These are phyloP conservation scores for Seiridium unicorne DNA, from an alignment of 2,329 filamentous ascomycete species.

Conservation along the genomic window DNA sequence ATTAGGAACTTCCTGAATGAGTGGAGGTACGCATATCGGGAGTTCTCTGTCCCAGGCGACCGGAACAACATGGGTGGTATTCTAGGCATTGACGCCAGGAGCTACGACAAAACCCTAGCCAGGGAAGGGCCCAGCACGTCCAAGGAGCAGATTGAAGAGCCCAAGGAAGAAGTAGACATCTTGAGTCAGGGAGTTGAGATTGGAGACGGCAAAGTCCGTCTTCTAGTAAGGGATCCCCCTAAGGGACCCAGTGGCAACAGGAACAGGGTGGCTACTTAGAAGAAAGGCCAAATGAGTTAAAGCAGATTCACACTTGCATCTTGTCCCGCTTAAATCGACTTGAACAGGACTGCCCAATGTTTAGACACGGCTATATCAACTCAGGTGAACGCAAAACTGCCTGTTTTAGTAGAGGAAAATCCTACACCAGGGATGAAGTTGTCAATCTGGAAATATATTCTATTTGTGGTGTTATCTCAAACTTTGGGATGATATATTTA, in stretches of 20 bases:
- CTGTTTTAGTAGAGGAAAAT: too few species aligned
- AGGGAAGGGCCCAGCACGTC: conserved; percentile 39
- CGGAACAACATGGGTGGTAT: conserved; percentile 78
- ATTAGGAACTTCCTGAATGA: conserved; percentile 89
- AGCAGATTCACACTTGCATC: conserved; percentile 9
- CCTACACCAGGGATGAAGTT: too few species aligned
- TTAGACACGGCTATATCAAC: too few species aligned
- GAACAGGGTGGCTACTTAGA: conserved; percentile 31
- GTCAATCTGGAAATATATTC: too few species aligned
- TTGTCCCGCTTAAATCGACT: not conserved
- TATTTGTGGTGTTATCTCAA: too few species aligned
- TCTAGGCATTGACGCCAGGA: conserved; percentile 64
- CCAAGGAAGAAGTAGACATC: conserved; percentile 51
- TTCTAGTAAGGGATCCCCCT: conserved; percentile 60
- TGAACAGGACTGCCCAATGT: too few species aligned
- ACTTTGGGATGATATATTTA: too few species aligned
- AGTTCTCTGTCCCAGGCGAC: conserved; percentile 96
- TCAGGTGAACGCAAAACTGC: too few species aligned
- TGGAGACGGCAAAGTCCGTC: conserved; percentile 63
- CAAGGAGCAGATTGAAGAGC: conserved; percentile 35
- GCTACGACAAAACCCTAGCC: conserved; percentile 61
- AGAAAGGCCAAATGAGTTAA: conserved; percentile 14
- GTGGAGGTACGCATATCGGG: conserved; percentile 92
- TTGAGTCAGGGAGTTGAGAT: conserved; percentile 67
- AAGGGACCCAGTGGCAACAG: conserved; percentile 53